Evolutionary conservation across 2,329 filamentous ascomycete genomes (phyloP).

Genomic region (Amylocarpus encephaloides): DNA sequence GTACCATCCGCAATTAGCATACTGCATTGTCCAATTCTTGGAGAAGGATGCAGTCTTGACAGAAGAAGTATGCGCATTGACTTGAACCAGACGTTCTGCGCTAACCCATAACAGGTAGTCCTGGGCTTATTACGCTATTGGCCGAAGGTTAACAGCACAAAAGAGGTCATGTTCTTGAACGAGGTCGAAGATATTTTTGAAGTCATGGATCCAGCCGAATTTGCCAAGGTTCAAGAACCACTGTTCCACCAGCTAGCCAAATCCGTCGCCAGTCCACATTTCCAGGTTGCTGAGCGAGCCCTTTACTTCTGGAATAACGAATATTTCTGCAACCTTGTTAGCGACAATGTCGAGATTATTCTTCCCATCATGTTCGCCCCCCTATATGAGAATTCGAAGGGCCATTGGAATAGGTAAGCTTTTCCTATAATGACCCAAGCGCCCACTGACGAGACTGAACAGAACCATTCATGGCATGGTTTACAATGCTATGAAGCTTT

Average conservation of each 20-base stretch:
- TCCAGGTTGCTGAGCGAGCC: slow-evolving; percentile 95
- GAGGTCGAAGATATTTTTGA: slow-evolving; percentile 99
- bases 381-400: slow-evolving; percentile 97
- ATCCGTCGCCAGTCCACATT: slow-evolving; percentile 95
- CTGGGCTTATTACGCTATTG: slow-evolving; percentile 92
- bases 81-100: slow-evolving; percentile 5
- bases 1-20: slow-evolving; percentile 97
- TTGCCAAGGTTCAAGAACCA: slow-evolving; percentile 96
- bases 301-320: slow-evolving; percentile 99
- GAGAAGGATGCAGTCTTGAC: slow-evolving; percentile 97
- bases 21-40: slow-evolving; percentile 97
- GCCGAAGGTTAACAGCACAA: slow-evolving; percentile 99
- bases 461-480: slow-evolving; percentile 99
- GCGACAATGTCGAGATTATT: slow-evolving; percentile 97
- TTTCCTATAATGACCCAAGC: neutral
- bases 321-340: slow-evolving; percentile 98
- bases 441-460: neutral
- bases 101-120: slow-evolving; percentile 58
- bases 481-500: slow-evolving; percentile 99
- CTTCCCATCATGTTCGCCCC: slow-evolving; percentile 99
- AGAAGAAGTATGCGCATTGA: slow-evolving; percentile 69
- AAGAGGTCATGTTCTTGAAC: slow-evolving; percentile 99
- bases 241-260: slow-evolving; percentile 96
- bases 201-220: slow-evolving; percentile 98
- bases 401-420: slow-evolving; percentile 92